A percentile compares a stretch with the other conserved stretches of the same genome.
Conservation (phyloP, 225 moss, liverwort and hornwort genomes). For the Thuidium tamariscinum region DNA sequence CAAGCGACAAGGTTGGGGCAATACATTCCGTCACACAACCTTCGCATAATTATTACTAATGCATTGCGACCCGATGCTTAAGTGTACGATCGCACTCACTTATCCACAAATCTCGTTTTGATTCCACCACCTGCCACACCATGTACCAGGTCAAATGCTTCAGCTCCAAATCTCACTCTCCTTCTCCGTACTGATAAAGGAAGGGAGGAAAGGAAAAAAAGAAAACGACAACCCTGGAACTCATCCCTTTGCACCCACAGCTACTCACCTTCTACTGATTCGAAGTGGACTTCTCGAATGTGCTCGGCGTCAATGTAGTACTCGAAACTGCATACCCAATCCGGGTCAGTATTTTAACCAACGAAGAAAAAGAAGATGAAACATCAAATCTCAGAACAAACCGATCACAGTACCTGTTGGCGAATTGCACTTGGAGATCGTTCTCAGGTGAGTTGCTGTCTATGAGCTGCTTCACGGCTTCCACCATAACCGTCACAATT, state of each 20-base stretch:
- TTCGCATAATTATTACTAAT: neutral
- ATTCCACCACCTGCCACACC: conserved; percentile 54
- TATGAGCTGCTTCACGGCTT: conserved; percentile 61
- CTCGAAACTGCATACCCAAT: conserved; percentile 68
- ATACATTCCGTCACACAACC: neutral
- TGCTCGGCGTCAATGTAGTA: conserved; percentile 79
- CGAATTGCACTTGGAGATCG: conserved; percentile 47
- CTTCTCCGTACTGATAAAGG: neutral
- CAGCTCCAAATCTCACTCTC: neutral
- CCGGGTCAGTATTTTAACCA: neutral
- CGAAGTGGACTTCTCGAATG: conserved; percentile 22
- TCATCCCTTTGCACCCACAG: neutral
- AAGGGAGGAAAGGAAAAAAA: neutral
- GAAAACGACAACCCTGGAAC: neutral
- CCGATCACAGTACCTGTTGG: conserved; percentile 41
- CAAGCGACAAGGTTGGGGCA: neutral
- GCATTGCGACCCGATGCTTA: neutral
- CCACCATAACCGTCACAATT: conserved; percentile 74
- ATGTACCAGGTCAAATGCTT: neutral
- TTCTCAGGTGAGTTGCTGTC: conserved; percentile 20
- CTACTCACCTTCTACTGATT: conserved; percentile 54
- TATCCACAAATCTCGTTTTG: conserved; percentile 78
- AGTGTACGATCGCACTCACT: conserved; percentile 2
- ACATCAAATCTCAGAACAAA: neutral
- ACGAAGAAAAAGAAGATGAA: neutral